Percentiles rank a stretch among this genome's conserved stretches.
Conservation (phyloP, 2,329 filamentous ascomycete species). For the Botrytis galanthina region DNA sequence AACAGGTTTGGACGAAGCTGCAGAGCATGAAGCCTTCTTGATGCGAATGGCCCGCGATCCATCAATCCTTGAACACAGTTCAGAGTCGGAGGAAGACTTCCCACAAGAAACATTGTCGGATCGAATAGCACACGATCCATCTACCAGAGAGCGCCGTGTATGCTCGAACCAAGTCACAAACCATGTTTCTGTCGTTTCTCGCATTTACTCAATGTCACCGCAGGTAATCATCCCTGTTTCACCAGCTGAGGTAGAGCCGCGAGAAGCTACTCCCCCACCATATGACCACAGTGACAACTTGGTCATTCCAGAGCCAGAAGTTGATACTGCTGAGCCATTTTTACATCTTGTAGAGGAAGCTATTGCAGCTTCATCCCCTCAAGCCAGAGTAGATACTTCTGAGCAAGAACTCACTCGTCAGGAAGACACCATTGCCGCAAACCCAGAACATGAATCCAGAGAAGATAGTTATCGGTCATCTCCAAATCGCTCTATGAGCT, state of each 20-base stretch:
- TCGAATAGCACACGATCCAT: background rate
- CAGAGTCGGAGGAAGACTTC: background rate
- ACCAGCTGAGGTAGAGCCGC: background rate
- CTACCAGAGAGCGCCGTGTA: background rate
- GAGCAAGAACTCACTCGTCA: background rate
- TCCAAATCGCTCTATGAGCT: background rate
- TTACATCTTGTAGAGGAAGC: background rate
- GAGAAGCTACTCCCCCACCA: no score
- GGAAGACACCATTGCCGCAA: background rate
- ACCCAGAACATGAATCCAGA: background rate
- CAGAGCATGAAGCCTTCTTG: background rate
- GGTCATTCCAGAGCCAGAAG: background rate
- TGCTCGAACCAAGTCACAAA: fast-evolving
- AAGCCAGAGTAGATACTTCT: background rate
- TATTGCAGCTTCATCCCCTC: background rate
- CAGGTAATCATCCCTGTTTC: background rate
- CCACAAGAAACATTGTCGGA: background rate
- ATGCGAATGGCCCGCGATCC: background rate
- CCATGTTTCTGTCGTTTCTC: background rate
- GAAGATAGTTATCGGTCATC: no score
- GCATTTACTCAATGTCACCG: background rate
- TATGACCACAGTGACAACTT: background rate
- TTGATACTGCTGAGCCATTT: background rate
- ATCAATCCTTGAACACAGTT: background rate
- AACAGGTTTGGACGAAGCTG: background rate